phyloP scores from a whole-genome alignment of 805 yeast species.

The Teunomyces cretensis region DNA sequence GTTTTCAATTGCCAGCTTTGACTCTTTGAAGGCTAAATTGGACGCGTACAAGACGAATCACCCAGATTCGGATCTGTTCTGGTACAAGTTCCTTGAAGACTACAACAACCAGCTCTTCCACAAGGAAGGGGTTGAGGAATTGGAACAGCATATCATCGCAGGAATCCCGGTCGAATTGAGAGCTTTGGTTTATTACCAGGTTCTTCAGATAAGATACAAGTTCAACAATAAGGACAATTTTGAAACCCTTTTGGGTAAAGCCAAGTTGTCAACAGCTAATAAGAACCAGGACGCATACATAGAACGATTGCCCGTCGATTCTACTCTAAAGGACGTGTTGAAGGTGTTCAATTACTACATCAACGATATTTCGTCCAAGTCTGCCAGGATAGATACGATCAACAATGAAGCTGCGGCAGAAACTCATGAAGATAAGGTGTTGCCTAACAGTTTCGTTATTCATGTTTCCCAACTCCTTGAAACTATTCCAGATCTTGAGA shows the following conservation, averaged over 20 bases:
- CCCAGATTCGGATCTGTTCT: conserved; percentile 12
- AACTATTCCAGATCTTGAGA: conserved; percentile 16
- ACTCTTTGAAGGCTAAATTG: conserved; percentile 2
- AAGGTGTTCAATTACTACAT: conserved; percentile 33
- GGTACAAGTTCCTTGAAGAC: conserved; percentile 18
- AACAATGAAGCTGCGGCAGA: conserved; percentile 9
- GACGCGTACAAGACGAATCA: conserved; percentile 2
- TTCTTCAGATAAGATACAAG: conserved; percentile 28
- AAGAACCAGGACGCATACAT: conserved; percentile 14
- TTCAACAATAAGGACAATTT: conserved; percentile 30
- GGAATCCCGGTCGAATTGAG: conserved; percentile 35
- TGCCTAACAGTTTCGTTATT: conserved; percentile 22
- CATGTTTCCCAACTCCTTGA: conserved; percentile 19
- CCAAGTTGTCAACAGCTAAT: conserved; percentile 6
- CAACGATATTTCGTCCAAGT: conserved; percentile 17
- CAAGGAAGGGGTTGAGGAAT: conserved; percentile 6
- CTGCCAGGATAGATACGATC: conserved; percentile 13
- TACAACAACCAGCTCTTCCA: conserved; percentile 12
- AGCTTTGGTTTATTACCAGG: conserved; percentile 31
- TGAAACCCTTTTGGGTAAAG: conserved; percentile 26
- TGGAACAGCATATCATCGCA: conserved; percentile 22
- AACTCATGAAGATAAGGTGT: not conserved
- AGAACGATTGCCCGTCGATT: conserved; percentile 17
- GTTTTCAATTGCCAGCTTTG: conserved; percentile 12
- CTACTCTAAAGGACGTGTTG: conserved; percentile 22